These are phyloP conservation scores for Rutstroemia sp. DNA, from an alignment of 2,329 filamentous ascomycete species.

Conservation along the genomic window DNA sequence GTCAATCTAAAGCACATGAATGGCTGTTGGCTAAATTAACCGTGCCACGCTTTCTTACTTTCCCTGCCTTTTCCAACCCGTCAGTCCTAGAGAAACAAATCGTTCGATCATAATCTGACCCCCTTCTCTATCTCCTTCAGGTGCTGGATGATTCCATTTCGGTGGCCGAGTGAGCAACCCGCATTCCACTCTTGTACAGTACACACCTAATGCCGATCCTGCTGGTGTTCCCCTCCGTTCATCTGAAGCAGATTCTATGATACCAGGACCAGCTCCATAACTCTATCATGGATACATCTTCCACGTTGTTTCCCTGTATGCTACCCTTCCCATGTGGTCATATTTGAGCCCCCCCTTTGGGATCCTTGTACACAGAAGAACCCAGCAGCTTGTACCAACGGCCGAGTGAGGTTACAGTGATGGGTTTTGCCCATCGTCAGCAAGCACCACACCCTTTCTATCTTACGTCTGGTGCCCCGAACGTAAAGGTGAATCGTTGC, in stretches of 20 bases:
- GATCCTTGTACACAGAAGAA: not conserved
- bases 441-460: not conserved
- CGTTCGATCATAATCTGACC: too few species aligned
- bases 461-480: too few species aligned
- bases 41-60: too few species aligned
- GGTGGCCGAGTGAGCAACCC: not conserved
- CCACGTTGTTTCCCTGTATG: constrained; percentile 8
- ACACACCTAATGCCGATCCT: not conserved
- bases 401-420: constrained; percentile 4
- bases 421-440: not conserved
- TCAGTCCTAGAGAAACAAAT: too few species aligned
- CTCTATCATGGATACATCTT: not conserved
- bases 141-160: too few species aligned
- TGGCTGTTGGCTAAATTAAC: not conserved
- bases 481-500: too few species aligned
- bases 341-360: not conserved
- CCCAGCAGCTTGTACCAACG: not conserved
- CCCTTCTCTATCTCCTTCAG: too few species aligned
- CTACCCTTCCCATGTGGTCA: constrained; percentile 1
- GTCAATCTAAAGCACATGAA: not conserved
- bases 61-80: too few species aligned
- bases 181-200: not conserved
- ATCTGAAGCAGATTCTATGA: not conserved
- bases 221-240: not conserved
- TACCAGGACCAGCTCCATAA: not conserved